Base-by-base conservation (phyloP, 306 rosid species). In the Dalbergia oliveri region DNA sequence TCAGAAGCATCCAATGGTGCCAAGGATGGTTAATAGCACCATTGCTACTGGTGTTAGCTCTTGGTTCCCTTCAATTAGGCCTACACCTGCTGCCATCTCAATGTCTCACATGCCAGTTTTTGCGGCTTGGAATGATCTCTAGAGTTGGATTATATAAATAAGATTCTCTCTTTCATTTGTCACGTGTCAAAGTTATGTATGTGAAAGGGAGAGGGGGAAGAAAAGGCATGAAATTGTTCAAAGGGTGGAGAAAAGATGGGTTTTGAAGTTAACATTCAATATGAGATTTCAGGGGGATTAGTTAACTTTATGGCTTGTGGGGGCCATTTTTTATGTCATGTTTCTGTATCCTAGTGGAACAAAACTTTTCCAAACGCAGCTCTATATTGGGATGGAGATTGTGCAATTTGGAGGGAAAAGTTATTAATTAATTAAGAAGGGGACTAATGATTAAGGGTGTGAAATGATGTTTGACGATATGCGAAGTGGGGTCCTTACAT, bases 51-150 rank as follows among this genome's bases (percentile, higher is more conserved):
- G 81, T 68, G 84, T 49, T 11, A 45, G 84, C 45, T 79, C 91
- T 57, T 93, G 93, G 97, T 84, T 89, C 73, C 89, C 92, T 31
- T 65, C 92, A 56, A 34, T 88, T 78, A 89, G 93, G 89, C 87
- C 90, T 23, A 26, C 86, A 59, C 72, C 87, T 8, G 77, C 88
- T 8, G 82, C 90, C 8, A 71, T 89, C 41, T 74, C 94, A 11
- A 87, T 90, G 89, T 76, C 94, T 51, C 94, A 91, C 43, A 66
- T 91, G 84, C 98, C 97, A 2, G 82, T 90, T 34, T 94, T 89
- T 79, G 94, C 95, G 41, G 91, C 92, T 44, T 91, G 98, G 98
- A 87, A 61, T 63, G 98, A 92, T 49, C 26, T 81, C 77, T 92
- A 86, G 83, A 66, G 15, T 35, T 41, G 62, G 16, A 15, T 26